These are phyloP conservation scores for Mortierella claussenii DNA, from an alignment of 192 early-diverging fungal species.

Conservation along the genomic window DNA sequence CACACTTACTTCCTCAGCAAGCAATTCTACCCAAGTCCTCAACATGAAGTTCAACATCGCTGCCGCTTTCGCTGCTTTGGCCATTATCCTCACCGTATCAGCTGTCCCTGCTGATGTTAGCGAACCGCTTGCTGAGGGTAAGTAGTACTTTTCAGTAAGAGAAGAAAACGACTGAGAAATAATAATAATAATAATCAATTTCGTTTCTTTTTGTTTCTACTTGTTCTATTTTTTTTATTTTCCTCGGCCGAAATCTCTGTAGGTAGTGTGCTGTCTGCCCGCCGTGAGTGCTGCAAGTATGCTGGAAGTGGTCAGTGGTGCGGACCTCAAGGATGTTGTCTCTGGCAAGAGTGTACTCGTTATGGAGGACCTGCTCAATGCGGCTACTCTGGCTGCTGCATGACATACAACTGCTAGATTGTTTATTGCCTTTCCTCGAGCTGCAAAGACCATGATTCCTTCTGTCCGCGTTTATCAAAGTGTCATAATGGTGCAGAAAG, in stretches of 20 bases:
- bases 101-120: neutral
- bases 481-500: too few species aligned
- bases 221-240: too few species aligned
- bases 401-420: constrained; percentile 6
- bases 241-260: too few species aligned
- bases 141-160: too few species aligned
- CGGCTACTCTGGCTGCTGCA: constrained; percentile 23
- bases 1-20: too few species aligned
- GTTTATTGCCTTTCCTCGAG: too few species aligned
- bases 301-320: neutral
- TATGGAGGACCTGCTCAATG: constrained; percentile 17
- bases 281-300: neutral
- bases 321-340: constrained; percentile 15
- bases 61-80: constrained; percentile 1
- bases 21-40: too few species aligned
- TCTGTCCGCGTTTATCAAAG: neutral
- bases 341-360: constrained; percentile 11
- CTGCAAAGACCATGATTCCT: neutral
- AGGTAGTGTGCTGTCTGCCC: neutral
- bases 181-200: too few species aligned
- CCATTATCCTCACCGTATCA: neutral
- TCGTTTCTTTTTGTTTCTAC: too few species aligned
- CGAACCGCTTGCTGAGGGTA: constrained; percentile 5
- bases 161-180: too few species aligned
- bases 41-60: constrained; percentile 6